Base-by-base conservation (phyloP, 1,284 basidiomycete species). In the Coniferiporia sulphurascens region DNA sequence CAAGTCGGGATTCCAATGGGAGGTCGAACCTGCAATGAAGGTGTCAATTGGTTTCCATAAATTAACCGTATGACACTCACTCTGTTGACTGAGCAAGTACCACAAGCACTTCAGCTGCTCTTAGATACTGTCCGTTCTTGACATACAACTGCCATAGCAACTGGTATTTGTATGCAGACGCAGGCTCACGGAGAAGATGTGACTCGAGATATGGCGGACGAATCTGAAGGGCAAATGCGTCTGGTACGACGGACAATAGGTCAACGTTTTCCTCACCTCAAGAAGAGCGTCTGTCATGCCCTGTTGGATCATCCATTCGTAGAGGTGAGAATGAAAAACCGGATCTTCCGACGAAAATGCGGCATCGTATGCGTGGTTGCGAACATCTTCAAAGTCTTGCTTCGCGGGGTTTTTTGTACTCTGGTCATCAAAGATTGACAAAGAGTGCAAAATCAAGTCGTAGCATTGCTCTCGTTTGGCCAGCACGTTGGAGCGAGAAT, bases 111-210 rank as follows among this genome's bases (percentile, higher is more conserved):
- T 91, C 86, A 1, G 96, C 95, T 1, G 97, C 96, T 44, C 86
- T 80, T 49, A 93, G 72, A 55, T 89, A 89, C 64, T 93, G 87
- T 0, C 91, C 89, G 66, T 91, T 89, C 68, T 95, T 92, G 52
- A 96, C 93, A 69, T 98, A 97, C 74, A 91, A 96, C 69, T 98
- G 93, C 96, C 97, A 99, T 3, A 99, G 75, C 5, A 99, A 73
- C 69, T 99, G 93, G 67, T 87, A 89, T 70, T 96, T 92, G 65
- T 90, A 81, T 9, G 89, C 83, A 0, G 86, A 87, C 1, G 82
- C 74, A n/a, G 94, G 93, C 61, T 91, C 89, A 61, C 90, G 82
- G 63, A 82, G 81, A 34, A 99, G 83, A 73, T 96, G 95, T 12
- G 84, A 83, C 74, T 98, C 96, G 52, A 99, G 79, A 72, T 86